Base-by-base conservation (phyloP, 78 protist species). In the Dictyostelium purpureum region DNA sequence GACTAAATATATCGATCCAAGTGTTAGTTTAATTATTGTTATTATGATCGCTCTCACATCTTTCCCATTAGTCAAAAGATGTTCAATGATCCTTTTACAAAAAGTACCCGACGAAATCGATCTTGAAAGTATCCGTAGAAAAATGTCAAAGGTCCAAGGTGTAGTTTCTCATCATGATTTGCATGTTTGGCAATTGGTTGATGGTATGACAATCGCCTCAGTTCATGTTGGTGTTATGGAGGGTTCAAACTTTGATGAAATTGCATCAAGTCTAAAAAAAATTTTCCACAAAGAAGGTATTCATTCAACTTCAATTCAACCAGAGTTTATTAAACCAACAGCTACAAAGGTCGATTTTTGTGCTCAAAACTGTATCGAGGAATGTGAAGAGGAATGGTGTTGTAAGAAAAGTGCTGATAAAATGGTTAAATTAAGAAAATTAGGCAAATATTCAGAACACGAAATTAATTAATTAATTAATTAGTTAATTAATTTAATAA, bases 111-210 rank as follows among this genome's bases (percentile, higher is more conserved):
- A 38, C 10, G 52, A 33, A 5, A 74, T 95, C 76, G 69, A 93
- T 10, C 7, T 63, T 45, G 79, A 95, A 1, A 1, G 12, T 28
- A 54, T 97, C 37, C 66, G 73, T 26, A 0, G 33, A 1, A 79
- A 94, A 33, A 56, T 97, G 40, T 9, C 18, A 51, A 31, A n/a
- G 7, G 42, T 96, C 14, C 79, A 79, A 2, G 95, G 88, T 35
- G 89, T 97, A 6, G 16, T 74, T 0, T 76, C 61, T 21, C 63
- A 83, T 10, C 96, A 96, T 81, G 97, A 94, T 18, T 77, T 97
- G 6, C 97, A 95, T 77, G 94, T 97, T 16, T 97, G 98, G 98
- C 95, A 94, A 76, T 83, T 97, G 24, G 87, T 95, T 26, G 94
- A 82, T 19, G 90, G 77, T 51, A 79, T 67, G 80, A 38, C 75